phyloP scores from a whole-genome alignment of 768 basidiomycete genomes.

The Atractiella rhizophila region DNA sequence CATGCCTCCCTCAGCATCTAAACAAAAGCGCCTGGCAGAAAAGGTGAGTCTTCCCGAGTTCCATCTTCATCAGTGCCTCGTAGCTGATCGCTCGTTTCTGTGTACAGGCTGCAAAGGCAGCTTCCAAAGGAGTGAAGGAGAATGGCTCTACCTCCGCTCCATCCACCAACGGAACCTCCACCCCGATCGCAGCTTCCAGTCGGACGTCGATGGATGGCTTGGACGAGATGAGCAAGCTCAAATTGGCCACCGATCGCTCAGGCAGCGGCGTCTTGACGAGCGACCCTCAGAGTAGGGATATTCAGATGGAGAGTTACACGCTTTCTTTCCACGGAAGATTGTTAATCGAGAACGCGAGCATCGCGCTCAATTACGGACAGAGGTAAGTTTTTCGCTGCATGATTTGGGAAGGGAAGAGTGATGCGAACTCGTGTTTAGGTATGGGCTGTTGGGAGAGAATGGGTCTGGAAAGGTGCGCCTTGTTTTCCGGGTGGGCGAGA shows the following conservation, averaged over 20 bases:
- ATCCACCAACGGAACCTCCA: constrained; percentile 49
- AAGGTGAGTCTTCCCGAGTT: constrained; percentile 28
- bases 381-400: constrained; percentile 20
- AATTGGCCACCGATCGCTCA: constrained; percentile 68
- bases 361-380: constrained; percentile 67
- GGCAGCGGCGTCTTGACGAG: constrained; percentile 66
- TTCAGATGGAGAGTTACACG: constrained; percentile 88
- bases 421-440: constrained; percentile 22
- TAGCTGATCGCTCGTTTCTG: constrained; percentile 24
- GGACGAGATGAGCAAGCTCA: constrained; percentile 55
- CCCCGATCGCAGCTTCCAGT: constrained; percentile 55
- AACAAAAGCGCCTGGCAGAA: constrained; percentile 77
- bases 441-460: constrained; percentile 88
- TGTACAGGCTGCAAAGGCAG: constrained; percentile 38
- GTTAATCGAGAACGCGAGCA: constrained; percentile 32
- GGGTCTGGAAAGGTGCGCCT: constrained; percentile 77
- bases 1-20: constrained; percentile 24
- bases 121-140: constrained; percentile 24
- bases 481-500: not conserved
- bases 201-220: constrained; percentile 41
- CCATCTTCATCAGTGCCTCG: not conserved
- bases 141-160: constrained; percentile 39
- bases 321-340: constrained; percentile 91
- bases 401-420: not conserved
- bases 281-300: constrained; percentile 73